phyloP scores from a whole-genome alignment of 2,329 filamentous ascomycete species.

The Cadophora sp. region DNA sequence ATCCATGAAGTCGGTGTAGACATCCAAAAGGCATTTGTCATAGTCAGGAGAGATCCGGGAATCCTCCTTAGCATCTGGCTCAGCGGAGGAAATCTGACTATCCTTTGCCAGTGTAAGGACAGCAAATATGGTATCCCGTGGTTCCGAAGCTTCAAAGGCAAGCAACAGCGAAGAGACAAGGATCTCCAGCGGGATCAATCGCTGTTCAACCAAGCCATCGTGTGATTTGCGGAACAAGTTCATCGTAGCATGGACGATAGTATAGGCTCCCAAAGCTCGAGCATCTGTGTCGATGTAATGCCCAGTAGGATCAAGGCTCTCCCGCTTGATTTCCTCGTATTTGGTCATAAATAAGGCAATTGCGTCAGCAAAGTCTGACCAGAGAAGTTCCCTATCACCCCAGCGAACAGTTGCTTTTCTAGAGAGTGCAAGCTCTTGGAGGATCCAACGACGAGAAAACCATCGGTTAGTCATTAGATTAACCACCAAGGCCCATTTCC shows the following conservation, averaged over 20 bases:
- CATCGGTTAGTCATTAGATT: conserved; percentile 41
- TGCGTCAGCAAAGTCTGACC: conserved; percentile 45
- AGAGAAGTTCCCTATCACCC: conserved; percentile 45
- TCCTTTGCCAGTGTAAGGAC: conserved; percentile 34
- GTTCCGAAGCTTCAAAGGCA: conserved; percentile 33
- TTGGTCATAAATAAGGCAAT: conserved; percentile 33
- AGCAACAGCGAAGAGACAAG: conserved; percentile 33
- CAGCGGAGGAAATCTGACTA: neutral
- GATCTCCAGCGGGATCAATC: conserved; percentile 27
- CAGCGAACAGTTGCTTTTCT: conserved; percentile 46
- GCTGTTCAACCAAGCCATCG: conserved; percentile 27
- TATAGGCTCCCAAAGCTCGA: conserved; percentile 32
- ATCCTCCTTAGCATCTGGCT: conserved; percentile 2
- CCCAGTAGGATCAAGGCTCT: neutral
- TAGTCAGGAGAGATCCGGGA: conserved; percentile 30
- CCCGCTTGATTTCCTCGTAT: conserved; percentile 24
- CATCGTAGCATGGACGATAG: conserved; percentile 27
- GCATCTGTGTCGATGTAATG: conserved; percentile 23
- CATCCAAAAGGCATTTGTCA: conserved; percentile 30
- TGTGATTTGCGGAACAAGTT: conserved; percentile 32
- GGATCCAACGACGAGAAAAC: conserved; percentile 50
- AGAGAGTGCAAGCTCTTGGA: conserved; percentile 51
- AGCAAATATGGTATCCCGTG: conserved; percentile 34
- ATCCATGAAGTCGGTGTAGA: conserved; percentile 35
- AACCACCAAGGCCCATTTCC: conserved; percentile 22